Conservation (phyloP, 371 early-diverging fungal genomes). For the Actinomortierella ambigua region DNA sequence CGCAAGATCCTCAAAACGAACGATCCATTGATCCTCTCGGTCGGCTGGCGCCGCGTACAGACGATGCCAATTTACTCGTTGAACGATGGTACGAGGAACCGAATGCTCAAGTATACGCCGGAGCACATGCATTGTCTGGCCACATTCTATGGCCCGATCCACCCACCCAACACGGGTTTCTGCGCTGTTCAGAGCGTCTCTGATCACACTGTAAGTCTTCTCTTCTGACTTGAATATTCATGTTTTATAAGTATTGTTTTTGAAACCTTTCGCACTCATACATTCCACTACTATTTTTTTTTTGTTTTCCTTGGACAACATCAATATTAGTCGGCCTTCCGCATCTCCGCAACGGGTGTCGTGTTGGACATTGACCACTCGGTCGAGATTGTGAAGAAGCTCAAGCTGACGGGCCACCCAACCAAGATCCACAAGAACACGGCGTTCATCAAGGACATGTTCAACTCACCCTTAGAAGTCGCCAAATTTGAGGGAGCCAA, state of each 20-base stretch:
- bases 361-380: constrained; percentile 92
- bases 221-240: too few species aligned
- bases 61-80: constrained; percentile 95
- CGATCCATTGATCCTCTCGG: constrained; percentile 96
- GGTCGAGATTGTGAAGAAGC: constrained; percentile 96
- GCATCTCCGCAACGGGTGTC: constrained; percentile 94
- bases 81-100: constrained; percentile 92
- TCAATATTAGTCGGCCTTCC: constrained; percentile 72
- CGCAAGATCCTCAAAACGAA: constrained; percentile 96
- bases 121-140: constrained; percentile 99
- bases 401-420: constrained; percentile 97
- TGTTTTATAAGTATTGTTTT: neutral
- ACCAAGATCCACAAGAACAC: constrained; percentile 97
- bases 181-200: constrained; percentile 88
- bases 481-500: constrained; percentile 97
- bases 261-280: neutral
- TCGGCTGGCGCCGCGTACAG: constrained; percentile 99
- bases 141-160: constrained; percentile 89
- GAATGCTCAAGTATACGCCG: constrained; percentile 98
- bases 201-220: constrained; percentile 58
- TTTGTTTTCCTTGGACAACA: constrained; percentile 1
- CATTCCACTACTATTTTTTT: neutral
- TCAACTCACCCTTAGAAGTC: constrained; percentile 98
- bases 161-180: constrained; percentile 96
- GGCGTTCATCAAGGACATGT: constrained; percentile 99